A percentile compares a stretch with the other conserved stretches of the same genome.
Conservation (phyloP, 2,329 filamentous ascomycete species). For the Colletotrichum sidae region DNA sequence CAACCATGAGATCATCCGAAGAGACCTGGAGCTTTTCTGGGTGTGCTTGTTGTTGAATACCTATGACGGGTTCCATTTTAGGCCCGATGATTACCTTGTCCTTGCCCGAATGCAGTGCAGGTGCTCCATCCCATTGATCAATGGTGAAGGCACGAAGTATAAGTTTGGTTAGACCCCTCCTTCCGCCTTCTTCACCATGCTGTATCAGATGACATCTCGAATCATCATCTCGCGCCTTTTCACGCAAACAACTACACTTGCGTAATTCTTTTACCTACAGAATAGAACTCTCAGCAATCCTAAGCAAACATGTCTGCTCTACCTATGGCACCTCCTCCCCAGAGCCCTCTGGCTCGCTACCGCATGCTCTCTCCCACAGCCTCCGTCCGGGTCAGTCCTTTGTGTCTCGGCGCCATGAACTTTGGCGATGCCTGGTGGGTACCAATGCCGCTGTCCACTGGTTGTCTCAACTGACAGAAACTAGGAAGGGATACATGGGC, state of each 20-base stretch:
- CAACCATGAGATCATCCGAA: conserved; percentile 23
- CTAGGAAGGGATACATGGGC: conserved; percentile 69
- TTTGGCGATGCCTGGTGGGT: conserved; percentile 67
- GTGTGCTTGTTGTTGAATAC: too few species aligned
- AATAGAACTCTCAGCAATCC: neutral
- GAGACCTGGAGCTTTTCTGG: too few species aligned
- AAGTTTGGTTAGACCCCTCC: conserved; percentile 20
- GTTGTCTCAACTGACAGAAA: conserved; percentile 6
- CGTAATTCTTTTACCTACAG: neutral
- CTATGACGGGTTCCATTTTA: too few species aligned
- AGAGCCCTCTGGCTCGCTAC: conserved; percentile 72
- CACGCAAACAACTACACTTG: neutral
- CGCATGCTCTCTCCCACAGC: conserved; percentile 75
- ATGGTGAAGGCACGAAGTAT: neutral
- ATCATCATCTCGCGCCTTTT: too few species aligned
- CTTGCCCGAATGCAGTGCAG: too few species aligned
- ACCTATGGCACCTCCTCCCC: conserved; percentile 59
- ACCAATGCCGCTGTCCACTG: neutral
- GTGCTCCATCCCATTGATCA: too few species aligned
- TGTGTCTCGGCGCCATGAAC: conserved; percentile 74
- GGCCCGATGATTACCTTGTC: too few species aligned
- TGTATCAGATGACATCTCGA: too few species aligned
- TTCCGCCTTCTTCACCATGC: neutral
- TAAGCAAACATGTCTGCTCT: conserved; percentile 43
- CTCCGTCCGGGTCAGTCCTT: conserved; percentile 73